Base-by-base conservation (phyloP, 495 filamentous ascomycete genomes). In the Neurospora cerealis region DNA sequence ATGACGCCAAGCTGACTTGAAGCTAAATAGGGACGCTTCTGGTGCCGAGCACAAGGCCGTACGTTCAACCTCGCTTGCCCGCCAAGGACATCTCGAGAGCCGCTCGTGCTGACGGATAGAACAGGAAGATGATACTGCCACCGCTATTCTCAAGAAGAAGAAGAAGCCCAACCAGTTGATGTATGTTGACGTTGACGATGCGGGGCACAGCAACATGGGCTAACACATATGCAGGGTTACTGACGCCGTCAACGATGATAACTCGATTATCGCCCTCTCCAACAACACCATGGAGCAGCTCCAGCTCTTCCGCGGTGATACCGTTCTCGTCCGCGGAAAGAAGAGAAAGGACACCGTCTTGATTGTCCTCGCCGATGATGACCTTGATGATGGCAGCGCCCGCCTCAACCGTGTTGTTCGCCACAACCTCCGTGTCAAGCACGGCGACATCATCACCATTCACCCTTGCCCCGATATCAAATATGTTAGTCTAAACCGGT, bases 401-500 rank as follows among this genome's bases (percentile, higher is more conserved):
- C 92, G 96, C 74, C 94, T 99, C 83, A 99, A 99, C 88, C 94
- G 96, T 80, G 96, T 97, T 74, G 94, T 98, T 76, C 90, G 96
- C 77, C 96, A 98, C 88, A 99, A 99, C 84, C 90, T 99, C 62
- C 92, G 96, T 38, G 96, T 99, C 73, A 97, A 98, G 89, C 95
- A 97, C 81, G 96, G 96, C 77, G 96, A 99, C 82, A 91, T 98
- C 77, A 90, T 98, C 79, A 97, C 95, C 71, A 93, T 99, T 73
- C 94, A 98, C 86, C 89, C 96, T n/a, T 99, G 96, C 86, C 95
- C 96, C n/a, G 96, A 99, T 82, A 99, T 99, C 85, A 99, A 99
- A 97, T 99, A 99, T 84, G 95, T 98, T 85, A 81, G 94, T 85
- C 71, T 60, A 39, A 44, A 54, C 39, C 40, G 5, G 69, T 15